phyloP scores from a whole-genome alignment of 2,329 filamentous ascomycete genomes.

The Colletotrichum phormii region DNA sequence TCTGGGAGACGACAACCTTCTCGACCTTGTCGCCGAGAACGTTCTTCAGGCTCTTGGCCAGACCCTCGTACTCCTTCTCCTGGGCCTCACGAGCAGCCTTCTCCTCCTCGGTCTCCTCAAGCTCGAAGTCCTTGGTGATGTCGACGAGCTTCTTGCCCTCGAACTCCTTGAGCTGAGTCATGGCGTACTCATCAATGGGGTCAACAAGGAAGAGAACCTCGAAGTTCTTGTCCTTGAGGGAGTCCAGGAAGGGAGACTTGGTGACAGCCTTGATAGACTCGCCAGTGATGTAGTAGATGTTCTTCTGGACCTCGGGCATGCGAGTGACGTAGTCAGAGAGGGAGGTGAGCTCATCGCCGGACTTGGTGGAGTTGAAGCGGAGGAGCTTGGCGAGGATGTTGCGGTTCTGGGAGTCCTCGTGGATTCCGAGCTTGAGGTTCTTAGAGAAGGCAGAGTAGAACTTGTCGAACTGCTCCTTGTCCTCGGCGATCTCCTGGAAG shows the following conservation, averaged over 20 bases:
- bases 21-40: slow-evolving; percentile 99
- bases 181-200: slow-evolving; percentile 99
- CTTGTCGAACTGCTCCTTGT: slow-evolving; percentile 99
- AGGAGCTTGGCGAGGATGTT: slow-evolving; percentile 93
- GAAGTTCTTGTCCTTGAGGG: slow-evolving; percentile 98
- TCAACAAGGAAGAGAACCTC: slow-evolving; percentile 99
- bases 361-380: slow-evolving; percentile 99
- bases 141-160: slow-evolving; percentile 99
- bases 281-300: slow-evolving; percentile 99
- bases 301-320: slow-evolving; percentile 99
- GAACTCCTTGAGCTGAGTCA: slow-evolving; percentile 99
- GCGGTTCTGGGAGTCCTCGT: slow-evolving; percentile 99
- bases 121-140: slow-evolving; percentile 99
- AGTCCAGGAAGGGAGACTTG: slow-evolving; percentile 99
- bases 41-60: slow-evolving; percentile 99
- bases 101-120: slow-evolving; percentile 99
- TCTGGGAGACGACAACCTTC: slow-evolving; percentile 99
- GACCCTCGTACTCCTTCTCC: slow-evolving; percentile 97
- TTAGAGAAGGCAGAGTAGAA: slow-evolving; percentile 99
- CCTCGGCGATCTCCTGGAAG: slow-evolving; percentile 98
- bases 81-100: slow-evolving; percentile 94
- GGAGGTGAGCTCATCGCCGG: slow-evolving; percentile 93
- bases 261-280: slow-evolving; percentile 98
- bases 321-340: slow-evolving; percentile 97
- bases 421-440: slow-evolving; percentile 99